Percentiles rank a stretch among this genome's conserved stretches.
These are phyloP conservation scores for Cyclostephanos invisitatus DNA, from an alignment of 108 stramenopile species.

Conservation along the genomic window DNA sequence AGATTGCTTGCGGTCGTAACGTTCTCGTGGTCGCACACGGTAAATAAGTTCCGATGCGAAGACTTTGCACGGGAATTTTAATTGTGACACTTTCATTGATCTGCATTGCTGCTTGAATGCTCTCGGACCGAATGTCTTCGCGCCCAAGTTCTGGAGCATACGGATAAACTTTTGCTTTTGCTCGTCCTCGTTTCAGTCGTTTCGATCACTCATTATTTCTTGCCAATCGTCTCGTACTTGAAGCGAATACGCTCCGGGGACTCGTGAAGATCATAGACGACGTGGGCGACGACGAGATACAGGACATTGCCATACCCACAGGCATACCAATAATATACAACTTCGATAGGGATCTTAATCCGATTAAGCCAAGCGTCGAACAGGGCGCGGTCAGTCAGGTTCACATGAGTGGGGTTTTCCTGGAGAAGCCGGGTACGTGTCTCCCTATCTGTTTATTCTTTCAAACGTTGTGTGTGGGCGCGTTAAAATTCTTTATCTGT, in stretches of 20 bases:
- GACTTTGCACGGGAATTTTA: too few relatives aligned
- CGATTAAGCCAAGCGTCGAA: constrained; percentile 60
- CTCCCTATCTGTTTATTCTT: neutral
- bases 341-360: constrained; percentile 70
- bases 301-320: constrained; percentile 91
- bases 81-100: too few relatives aligned
- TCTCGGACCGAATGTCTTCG: too few relatives aligned
- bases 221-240: too few relatives aligned
- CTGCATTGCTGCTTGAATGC: too few relatives aligned
- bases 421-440: constrained; percentile 79
- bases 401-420: constrained; percentile 83
- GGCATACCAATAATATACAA: constrained; percentile 95
- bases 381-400: constrained; percentile 59
- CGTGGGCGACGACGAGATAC: constrained; percentile 74
- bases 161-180: too few relatives aligned
- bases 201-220: too few relatives aligned
- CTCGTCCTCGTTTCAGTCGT: too few relatives aligned
- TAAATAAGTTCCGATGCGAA: too few relatives aligned
- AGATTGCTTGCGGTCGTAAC: constrained; percentile 81
- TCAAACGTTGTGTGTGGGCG: neutral
- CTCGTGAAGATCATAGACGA: constrained; percentile 80
- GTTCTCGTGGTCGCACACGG: constrained; percentile 94
- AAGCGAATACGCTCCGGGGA: constrained; percentile 87
- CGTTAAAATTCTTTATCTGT: neutral
- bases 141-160: too few relatives aligned